phyloP scores from a whole-genome alignment of 768 basidiomycete genomes.

The Psilocybe tampanensis region DNA sequence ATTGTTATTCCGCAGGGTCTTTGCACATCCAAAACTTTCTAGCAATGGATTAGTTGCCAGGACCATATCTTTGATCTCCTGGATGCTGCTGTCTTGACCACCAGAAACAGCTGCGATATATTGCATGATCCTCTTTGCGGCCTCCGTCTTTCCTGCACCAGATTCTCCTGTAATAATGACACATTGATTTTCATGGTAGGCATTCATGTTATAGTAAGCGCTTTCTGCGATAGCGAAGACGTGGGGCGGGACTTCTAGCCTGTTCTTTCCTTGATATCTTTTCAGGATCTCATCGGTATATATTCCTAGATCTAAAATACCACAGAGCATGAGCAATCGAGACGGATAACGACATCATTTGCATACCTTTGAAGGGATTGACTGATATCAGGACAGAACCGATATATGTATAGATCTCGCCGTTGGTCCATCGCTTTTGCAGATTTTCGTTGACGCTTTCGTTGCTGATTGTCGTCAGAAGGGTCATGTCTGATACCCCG shows the following conservation, averaged over 20 bases:
- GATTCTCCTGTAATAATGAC: constrained; percentile 99
- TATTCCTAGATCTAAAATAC: constrained; percentile 84
- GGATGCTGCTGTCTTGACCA: constrained; percentile 85
- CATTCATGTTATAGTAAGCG: constrained; percentile 99
- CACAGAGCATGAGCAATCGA: constrained; percentile 8
- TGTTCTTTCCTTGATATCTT: constrained; percentile 93
- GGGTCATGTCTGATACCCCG: constrained; percentile 98
- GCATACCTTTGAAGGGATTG: constrained; percentile 90
- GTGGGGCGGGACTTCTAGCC: constrained; percentile 97
- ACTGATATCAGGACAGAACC: constrained; percentile 99
- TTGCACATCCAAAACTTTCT: constrained; percentile 98
- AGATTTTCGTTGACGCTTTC: constrained; percentile 98
- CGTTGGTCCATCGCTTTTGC: constrained; percentile 93
- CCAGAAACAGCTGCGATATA: constrained; percentile 98
- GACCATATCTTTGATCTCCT: constrained; percentile 99
- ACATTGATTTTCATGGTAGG: constrained; percentile 99
- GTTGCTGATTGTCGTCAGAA: constrained; percentile 95
- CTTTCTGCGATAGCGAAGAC: constrained; percentile 97
- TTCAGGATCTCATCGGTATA: constrained; percentile 90
- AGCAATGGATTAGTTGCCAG: constrained; percentile 96
- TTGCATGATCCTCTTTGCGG: constrained; percentile 99
- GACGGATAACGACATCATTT: not conserved
- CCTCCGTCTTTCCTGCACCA: constrained; percentile 98
- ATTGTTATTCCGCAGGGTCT: constrained; percentile 98
- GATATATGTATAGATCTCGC: constrained; percentile 99